Conservation (phyloP, 2,329 filamentous ascomycete genomes). For the Aureobasidium leucospermi region DNA sequence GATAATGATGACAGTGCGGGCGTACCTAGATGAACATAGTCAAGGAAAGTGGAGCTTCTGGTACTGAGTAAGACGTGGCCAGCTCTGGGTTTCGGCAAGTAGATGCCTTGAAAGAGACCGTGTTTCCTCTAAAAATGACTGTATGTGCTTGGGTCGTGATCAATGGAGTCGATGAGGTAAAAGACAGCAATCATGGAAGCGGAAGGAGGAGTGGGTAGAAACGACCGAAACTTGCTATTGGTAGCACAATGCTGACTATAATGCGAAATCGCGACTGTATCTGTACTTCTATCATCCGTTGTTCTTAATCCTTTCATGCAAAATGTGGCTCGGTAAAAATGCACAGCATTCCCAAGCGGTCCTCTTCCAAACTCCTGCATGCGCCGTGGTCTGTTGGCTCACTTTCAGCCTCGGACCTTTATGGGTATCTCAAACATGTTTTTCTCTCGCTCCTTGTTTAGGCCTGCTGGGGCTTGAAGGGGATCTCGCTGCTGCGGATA, state of each 20-base stretch:
- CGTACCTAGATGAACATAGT: no score
- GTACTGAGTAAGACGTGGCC: no score
- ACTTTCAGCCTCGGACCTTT: neutral
- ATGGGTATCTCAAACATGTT: slow-evolving; percentile 5
- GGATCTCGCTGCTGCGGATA: slow-evolving; percentile 18
- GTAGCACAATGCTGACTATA: neutral
- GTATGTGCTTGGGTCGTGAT: no score
- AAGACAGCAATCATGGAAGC: no score
- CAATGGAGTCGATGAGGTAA: no score
- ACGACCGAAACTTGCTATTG: neutral
- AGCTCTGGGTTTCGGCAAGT: no score
- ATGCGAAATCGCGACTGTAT: neutral
- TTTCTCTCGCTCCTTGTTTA: neutral
- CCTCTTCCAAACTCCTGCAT: slow-evolving; percentile 11
- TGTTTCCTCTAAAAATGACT: no score
- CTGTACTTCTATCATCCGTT: neutral
- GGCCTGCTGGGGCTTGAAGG: slow-evolving; percentile 20
- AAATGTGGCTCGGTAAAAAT: neutral
- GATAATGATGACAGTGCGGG: no score
- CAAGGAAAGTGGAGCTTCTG: no score
- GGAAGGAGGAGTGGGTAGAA: neutral
- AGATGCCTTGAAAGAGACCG: no score
- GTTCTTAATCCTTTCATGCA: neutral
- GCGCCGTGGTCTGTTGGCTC: neutral
- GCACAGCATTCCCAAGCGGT: neutral